Evolutionary conservation across 441 rosid genomes (phyloP), one percentile per base, ranked within the genome.

Genomic region (Gossypium davidsonii): DNA sequence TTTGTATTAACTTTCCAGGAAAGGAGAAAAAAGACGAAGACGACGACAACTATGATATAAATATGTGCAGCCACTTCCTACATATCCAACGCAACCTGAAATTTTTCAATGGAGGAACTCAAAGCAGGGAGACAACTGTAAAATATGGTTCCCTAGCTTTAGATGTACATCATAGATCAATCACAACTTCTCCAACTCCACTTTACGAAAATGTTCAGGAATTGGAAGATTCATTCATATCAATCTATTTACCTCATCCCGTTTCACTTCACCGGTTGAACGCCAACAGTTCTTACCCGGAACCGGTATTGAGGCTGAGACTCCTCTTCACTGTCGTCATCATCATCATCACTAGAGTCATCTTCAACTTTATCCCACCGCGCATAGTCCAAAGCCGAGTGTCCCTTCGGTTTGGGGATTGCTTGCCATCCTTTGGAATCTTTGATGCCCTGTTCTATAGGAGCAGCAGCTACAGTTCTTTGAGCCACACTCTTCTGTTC

Each of bases 361-460:
- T 89, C 90, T 76, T 85, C 88, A 67, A 94, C 97, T 52, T 80
- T 81, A 71, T 91, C 86, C 98, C 98, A 94, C 34, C 97, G 87
- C 2, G 85, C 93, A 75, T 94, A 94, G 81, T 94, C 91, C 61
- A 94, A 82, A 23, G 97, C 66, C 0, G 98, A 86, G 81, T 94
- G 97, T 44, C 98, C 98, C 88, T 94, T 94, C 2, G 97, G 96
- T 81, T 90, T 94, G 26, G 98, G 98, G 71, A 91, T 94, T 4
- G 97, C 85, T 81, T 89, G 87, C 98, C 97, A 94, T 70, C 89
- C 97, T 31, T 82, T 82, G 46, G 91, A 76, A 64, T 78, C 80
- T 75, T 88, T 88, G 66, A 67, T 72, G 67, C 44, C 69, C 52
- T 79, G 80, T 21, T 83, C 79, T 76, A 70, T 78, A 46, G 81